These are phyloP conservation scores for Ceratocystis papillata DNA, from an alignment of 2,329 filamentous ascomycete species.

Conservation along the genomic window DNA sequence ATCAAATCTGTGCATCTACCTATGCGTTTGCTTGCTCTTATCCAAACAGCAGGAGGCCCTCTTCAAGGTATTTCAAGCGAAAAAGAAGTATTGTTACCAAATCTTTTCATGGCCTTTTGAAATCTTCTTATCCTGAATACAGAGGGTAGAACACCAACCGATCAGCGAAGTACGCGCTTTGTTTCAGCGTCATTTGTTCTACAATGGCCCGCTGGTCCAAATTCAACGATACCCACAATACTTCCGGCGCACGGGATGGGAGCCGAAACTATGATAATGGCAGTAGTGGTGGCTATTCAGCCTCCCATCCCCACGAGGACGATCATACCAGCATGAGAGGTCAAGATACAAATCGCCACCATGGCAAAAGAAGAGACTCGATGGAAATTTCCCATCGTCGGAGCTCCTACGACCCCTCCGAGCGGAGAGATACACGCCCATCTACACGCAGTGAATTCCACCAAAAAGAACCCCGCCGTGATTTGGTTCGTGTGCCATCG, in stretches of 20 bases:
- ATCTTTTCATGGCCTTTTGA: too few relatives aligned
- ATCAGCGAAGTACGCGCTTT: background rate
- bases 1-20: too few relatives aligned
- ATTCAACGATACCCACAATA: background rate
- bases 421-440: background rate
- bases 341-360: background rate
- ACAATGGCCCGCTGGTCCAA: background rate
- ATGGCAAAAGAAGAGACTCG: background rate
- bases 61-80: too few relatives aligned
- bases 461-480: background rate
- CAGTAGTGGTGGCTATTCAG: background rate
- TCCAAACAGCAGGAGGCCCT: too few relatives aligned
- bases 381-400: background rate
- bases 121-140: too few relatives aligned
- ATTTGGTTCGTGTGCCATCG: background rate
- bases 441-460: background rate
- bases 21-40: too few relatives aligned
- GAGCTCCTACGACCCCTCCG: background rate
- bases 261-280: background rate
- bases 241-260: background rate
- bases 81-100: too few relatives aligned
- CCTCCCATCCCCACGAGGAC: background rate
- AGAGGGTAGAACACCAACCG: background rate
- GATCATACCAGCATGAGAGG: background rate
- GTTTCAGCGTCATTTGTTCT: background rate